phyloP scores from a whole-genome alignment of 2,329 filamentous ascomycete genomes.

The Aureobasidium sp. region DNA sequence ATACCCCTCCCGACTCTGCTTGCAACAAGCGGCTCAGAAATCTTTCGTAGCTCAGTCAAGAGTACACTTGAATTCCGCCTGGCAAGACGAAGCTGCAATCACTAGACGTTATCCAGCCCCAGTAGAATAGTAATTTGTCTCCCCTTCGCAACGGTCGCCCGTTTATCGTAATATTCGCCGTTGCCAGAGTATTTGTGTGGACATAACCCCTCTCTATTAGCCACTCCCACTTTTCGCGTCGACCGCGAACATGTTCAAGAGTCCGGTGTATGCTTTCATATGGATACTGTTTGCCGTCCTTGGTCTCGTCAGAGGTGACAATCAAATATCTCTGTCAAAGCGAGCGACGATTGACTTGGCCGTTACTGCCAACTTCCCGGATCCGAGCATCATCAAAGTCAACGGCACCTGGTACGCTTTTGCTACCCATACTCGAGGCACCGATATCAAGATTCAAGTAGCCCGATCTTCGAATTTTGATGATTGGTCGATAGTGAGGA shows the following conservation, averaged over 20 bases:
- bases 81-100: neutral
- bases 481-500: conserved; percentile 40
- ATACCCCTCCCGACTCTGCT: neutral
- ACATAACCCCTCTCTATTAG: neutral
- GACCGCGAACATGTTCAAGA: neutral
- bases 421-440: conserved; percentile 35
- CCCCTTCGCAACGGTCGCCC: neutral
- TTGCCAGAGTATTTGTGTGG: neutral
- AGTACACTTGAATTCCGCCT: neutral
- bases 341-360: conserved; percentile 13
- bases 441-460: conserved; percentile 44
- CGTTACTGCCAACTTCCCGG: conserved; percentile 22
- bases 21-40: neutral
- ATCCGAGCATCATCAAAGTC: conserved; percentile 45
- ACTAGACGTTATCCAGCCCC: neutral
- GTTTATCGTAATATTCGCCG: neutral
- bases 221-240: neutral
- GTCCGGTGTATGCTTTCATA: neutral
- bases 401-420: conserved; percentile 51
- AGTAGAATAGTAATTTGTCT: neutral
- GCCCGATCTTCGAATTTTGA: conserved; percentile 43
- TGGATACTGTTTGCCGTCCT: neutral
- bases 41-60: neutral
- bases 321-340: neutral
- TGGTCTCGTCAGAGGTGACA: neutral